These are phyloP conservation scores for Phialophora tarda DNA, from an alignment of 2,329 filamentous ascomycete genomes.

Conservation along the genomic window DNA sequence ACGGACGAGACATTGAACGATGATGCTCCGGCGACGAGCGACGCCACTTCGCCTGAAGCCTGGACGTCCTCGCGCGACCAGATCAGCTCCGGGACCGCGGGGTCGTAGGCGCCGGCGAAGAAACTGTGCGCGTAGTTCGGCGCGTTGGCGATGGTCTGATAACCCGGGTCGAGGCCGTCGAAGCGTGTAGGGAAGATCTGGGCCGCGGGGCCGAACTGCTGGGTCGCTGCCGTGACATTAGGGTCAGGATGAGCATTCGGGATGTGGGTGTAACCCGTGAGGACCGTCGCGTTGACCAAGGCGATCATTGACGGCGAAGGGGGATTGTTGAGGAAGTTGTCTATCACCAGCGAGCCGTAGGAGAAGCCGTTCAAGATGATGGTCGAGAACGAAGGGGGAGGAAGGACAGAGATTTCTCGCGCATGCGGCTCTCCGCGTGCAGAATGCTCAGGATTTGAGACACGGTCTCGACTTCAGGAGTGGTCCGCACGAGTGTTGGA, in stretches of 20 bases:
- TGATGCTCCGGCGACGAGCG: background rate
- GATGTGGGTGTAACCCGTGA: constrained; percentile 3
- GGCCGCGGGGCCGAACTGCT: background rate
- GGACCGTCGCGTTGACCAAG: background rate
- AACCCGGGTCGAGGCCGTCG: background rate
- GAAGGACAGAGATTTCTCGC: background rate
- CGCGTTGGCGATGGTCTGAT: background rate
- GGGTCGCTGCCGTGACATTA: background rate
- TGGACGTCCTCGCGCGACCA: constrained; percentile 5
- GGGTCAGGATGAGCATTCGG: background rate
- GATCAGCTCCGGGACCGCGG: background rate
- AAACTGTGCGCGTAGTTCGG: constrained; percentile 5
- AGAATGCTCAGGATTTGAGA: background rate
- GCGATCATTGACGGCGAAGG: background rate
- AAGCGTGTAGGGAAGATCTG: constrained; percentile 3
- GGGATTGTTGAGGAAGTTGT: background rate
- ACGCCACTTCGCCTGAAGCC: constrained; percentile 1
- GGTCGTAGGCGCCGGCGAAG: constrained; percentile 1
- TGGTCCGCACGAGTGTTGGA: constrained; percentile 2
- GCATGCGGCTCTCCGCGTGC: background rate
- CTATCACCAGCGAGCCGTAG: constrained; percentile 3
- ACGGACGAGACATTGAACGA: constrained; percentile 7
- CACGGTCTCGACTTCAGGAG: constrained; percentile 1
- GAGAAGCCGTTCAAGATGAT: constrained; percentile 9
- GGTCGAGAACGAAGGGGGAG: background rate